Evolutionary conservation across 441 rosid genomes (phyloP), one percentile per base, ranked within the genome.

Genomic region (Sinapis alba): DNA sequence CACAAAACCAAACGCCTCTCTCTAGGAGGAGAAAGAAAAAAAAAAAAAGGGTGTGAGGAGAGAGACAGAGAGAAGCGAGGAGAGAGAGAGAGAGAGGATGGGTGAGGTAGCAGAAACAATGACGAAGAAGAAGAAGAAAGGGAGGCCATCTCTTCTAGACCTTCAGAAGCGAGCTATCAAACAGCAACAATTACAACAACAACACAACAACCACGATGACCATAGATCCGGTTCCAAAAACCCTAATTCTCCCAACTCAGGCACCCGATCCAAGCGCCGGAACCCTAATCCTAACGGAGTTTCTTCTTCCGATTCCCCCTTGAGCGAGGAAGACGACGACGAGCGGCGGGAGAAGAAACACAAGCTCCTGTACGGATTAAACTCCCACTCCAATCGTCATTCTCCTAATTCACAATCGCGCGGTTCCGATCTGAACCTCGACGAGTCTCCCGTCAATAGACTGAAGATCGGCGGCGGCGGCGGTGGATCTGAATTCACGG

Each of bases 71-170:
- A 30, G 20, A n/a, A 11, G 45, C 41, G 41, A 34, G 2, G 23
- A 50, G 15, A 15, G 13, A 18, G 50, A 3, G 3, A 45, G 45
- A 61, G 34, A 36, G 63, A 73, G 23, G 53, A 86, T 83, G 92
- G 88, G 86, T 5, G 92, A 85, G 70, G 84, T 53, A 74, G 77
- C 84, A 24, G 82, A 78, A 18, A 78, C 84, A 79, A 82, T 85
- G 88, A 78, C 83, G 80, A 86, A 81, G 95, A 90, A 82, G 93
- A 93, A 87, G 87, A 93, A 91, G 71, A 93, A 93, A 83, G 98
- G 98, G 28, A 86, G 98, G 27, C 98, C 98, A 3, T 91, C 97
- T 71, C 88, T 93, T 4, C 73, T 93, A 61, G 98, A 93, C 84
- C 87, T 93, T 65, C 91, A 93, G 69, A 91, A 88, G 72, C 97